Base-by-base conservation (phyloP, 345 rosid genomes). In the Bruguiera parviflora region DNA sequence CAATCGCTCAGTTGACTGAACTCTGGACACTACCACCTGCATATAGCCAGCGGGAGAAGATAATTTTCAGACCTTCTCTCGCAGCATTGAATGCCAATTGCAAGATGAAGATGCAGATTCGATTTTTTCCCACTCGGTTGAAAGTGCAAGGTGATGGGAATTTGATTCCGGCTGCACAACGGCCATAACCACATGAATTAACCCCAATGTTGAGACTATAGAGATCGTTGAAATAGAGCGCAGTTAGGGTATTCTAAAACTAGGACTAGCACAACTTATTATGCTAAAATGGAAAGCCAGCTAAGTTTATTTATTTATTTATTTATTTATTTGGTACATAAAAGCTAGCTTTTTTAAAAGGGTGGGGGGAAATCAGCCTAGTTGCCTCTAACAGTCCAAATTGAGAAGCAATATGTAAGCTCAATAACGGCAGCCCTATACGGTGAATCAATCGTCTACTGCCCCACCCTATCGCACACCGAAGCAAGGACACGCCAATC, bases 81-180 rank as follows among this genome's bases (percentile, higher is more conserved):
- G 99, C 96, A 75, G 96, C 96, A 82, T 86, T 95, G 53, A 86
- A 84, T 58, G 73, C 83, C 77, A 95, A 75, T 32, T 32, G 35
- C 35, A 32, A 32, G 32, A 29, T 29, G 6, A 32, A 5, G 35
- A 32, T 32, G 35, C 35, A 5, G 35, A 5, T 32, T 32, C 7
- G 35, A 32, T 32, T 32, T 6, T 6, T 6, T 32, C 79, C 99
- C 99, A 95, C 72, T 95, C 92, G 15, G 81, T 69, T 51, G 91
- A 88, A 83, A 88, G 77, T 49, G 95, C 96, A 75, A 84, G 95
- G 63, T 46, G 87, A 58, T 79, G 91, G 80, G 90, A 65, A 79
- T 84, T 89, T 77, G 91, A 85, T 81, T 88, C 97, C 67, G 92
- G 80, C 97, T 95, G 89, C 73, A 76, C 24, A 74, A 78, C 63